Conservation (phyloP, 345 rosid genomes). For the Populus alba region DNA sequence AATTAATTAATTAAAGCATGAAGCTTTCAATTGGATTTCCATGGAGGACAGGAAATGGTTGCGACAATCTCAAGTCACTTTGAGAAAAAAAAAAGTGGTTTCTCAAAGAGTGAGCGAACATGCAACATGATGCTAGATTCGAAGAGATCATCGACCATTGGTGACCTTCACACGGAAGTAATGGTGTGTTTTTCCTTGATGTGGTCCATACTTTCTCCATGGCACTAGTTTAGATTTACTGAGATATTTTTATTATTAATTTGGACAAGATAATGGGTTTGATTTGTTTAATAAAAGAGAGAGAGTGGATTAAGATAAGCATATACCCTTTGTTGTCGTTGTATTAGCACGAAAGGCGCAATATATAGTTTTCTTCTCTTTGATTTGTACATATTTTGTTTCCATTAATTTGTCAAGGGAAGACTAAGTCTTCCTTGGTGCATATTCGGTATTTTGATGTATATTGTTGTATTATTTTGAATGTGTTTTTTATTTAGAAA, state of each 20-base stretch:
- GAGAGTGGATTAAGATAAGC: slow-evolving; percentile 22
- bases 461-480: too few species aligned
- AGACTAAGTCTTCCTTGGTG: slow-evolving; percentile 26
- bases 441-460: not conserved
- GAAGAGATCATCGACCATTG: slow-evolving; percentile 17
- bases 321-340: not conserved
- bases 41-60: slow-evolving; percentile 12
- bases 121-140: slow-evolving; percentile 47
- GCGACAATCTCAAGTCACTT: slow-evolving; percentile 39
- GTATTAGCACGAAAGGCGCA: slow-evolving; percentile 25
- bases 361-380: slow-evolving; percentile 18
- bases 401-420: slow-evolving; percentile 9
- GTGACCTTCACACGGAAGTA: slow-evolving; percentile 48
- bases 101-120: slow-evolving; percentile 35
- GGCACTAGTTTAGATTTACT: slow-evolving; percentile 26
- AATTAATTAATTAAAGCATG: slow-evolving; percentile 24
- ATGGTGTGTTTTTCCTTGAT: slow-evolving; percentile 13
- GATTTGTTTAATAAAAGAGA: slow-evolving; percentile 25
- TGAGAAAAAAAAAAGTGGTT: slow-evolving; percentile 29
- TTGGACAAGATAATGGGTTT: slow-evolving; percentile 23
- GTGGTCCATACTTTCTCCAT: slow-evolving; percentile 40
- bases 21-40: slow-evolving; percentile 1
- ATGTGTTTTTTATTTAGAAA: not conserved
- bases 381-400: slow-evolving; percentile 1
- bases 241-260: slow-evolving; percentile 8